Evolutionary conservation across 1,139 yeast genomes (phyloP), one percentile per base, ranked within the genome.

Genomic region (Debaryomyces sp.): DNA sequence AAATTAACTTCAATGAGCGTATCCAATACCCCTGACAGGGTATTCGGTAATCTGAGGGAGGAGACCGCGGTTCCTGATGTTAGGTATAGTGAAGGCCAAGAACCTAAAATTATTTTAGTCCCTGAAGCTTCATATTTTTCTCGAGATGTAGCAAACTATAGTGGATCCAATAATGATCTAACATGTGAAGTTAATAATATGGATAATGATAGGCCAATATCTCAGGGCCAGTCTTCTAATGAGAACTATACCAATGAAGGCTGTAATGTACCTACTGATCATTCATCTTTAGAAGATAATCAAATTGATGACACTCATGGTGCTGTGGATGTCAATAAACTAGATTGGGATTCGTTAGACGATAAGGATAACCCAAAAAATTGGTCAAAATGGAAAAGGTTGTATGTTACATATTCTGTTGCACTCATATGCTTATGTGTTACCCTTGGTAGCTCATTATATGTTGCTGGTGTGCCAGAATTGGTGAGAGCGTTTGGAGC

Each of bases 371-470:
- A 84, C 60, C 92, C 92, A 6, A 75, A 74, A 51, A 85, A 85
- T 62, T 86, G 90, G 89, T 76, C 87, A 1, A 26, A 46, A 1
- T 71, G 79, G 78, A 83, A 77, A 59, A 84, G 80, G 66, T 85
- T 90, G 90, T 64, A 66, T 49, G 70, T 82, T 47, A 84, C 91
- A 0, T 75, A 81, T 77, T 75, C 82, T 1, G 81, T 84, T 5
- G 90, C 91, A 0, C 40, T 38, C 12, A 26, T 83, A 46, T 85
- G 91, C 71, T 72, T 86, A 42, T 85, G 82, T 46, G 86, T 85
- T 42, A 80, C 89, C 0, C 75, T 86, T 61, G 91, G 92, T 21
- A 84, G 90, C 0, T 85, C 92, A 0, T 70, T 86, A 49, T 86
- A 75, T 58, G 85, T 85, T 23, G 85, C 89, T 49, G 65, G 68